Base-by-base conservation (phyloP, 495 filamentous ascomycete species). In the Neurospora sp. region DNA sequence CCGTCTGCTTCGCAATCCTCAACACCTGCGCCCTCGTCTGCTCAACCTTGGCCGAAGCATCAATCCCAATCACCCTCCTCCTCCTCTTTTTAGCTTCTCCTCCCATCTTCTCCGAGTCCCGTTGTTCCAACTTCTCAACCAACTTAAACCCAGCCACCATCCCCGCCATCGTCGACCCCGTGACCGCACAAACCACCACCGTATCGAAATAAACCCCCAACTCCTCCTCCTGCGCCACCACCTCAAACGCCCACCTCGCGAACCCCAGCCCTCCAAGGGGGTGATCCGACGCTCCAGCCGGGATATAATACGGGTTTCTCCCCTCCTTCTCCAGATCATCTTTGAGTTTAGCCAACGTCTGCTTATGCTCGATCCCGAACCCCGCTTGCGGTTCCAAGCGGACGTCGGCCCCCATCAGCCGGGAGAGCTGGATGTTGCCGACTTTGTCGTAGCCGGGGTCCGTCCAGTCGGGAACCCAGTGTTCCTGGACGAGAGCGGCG, bases 101-200 rank as follows among this genome's bases (percentile, higher is more conserved):
- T n/a, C 83, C 81, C 0, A 77, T 73, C 39, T 81, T 81, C 14
- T 9, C 2, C 14, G 20, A 59, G 48, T 66, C 14, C n/a, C n/a
- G n/a, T n/a, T n/a, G n/a, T n/a, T 37, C 54, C 54, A 35, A 37
- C 74, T 81, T 83, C 79, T 90, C 85, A 11, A 84, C 72, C 18
- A 89, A 76, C 81, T 89, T 90, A 75, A 90, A 90, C 1, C 89
- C 90, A 1, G 88, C 89, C 27, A 91, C 81, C 84, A 90, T 89
- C 2, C 89, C 89, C 1, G 85, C 89, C 78, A 90, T 83, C 0
- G 89, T 90, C 38, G 85, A 87, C 12, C 89, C 90, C 6, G 88
- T 91, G 10, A 90, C 89, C 5, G 86, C 88, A 74, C 89, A 90
- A 4, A 90, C 89, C 41, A 92, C 76, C 0, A 91, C 79, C 6